phyloP scores from a whole-genome alignment of 495 filamentous ascomycete species.

The Penicillium salamii region DNA sequence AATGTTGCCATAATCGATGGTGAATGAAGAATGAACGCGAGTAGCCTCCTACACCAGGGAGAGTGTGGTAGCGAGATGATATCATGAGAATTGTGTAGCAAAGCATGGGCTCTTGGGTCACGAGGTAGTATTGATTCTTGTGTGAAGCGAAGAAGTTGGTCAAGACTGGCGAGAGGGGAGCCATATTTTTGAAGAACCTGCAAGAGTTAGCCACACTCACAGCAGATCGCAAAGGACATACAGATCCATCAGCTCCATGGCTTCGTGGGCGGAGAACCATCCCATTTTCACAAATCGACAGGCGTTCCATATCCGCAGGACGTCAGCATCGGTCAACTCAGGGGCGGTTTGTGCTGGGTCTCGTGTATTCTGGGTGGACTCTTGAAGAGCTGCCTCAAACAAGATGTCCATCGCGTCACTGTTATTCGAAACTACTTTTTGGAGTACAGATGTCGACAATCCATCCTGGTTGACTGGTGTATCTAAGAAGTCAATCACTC shows the following conservation, averaged over 20 bases:
- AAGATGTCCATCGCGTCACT: constrained; percentile 37
- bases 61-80: constrained; percentile 21
- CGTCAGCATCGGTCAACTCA: constrained; percentile 13
- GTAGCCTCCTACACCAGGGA: constrained; percentile 31
- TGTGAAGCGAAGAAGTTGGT: constrained; percentile 33
- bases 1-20: constrained; percentile 42
- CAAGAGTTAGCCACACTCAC: constrained; percentile 26
- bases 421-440: constrained; percentile 25
- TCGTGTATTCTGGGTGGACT: not conserved
- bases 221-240: not conserved
- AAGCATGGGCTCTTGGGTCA: constrained; percentile 39
- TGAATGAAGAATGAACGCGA: constrained; percentile 36
- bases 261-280: constrained; percentile 41
- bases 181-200: constrained; percentile 21
- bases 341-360: not conserved
- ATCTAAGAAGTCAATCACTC: not conserved
- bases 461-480: constrained; percentile 3
- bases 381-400: constrained; percentile 31
- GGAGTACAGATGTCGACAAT: constrained; percentile 16
- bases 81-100: constrained; percentile 38
- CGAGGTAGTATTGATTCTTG: constrained; percentile 32
- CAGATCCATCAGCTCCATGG: constrained; percentile 26
- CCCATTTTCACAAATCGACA: constrained; percentile 42
- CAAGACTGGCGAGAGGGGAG: constrained; percentile 35
- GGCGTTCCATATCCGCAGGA: constrained; percentile 32